Percentiles rank a stretch among this genome's conserved stretches.
Evolutionary conservation across 345 rosid genomes (phyloP).

Genomic region (Ceriops tagal): DNA sequence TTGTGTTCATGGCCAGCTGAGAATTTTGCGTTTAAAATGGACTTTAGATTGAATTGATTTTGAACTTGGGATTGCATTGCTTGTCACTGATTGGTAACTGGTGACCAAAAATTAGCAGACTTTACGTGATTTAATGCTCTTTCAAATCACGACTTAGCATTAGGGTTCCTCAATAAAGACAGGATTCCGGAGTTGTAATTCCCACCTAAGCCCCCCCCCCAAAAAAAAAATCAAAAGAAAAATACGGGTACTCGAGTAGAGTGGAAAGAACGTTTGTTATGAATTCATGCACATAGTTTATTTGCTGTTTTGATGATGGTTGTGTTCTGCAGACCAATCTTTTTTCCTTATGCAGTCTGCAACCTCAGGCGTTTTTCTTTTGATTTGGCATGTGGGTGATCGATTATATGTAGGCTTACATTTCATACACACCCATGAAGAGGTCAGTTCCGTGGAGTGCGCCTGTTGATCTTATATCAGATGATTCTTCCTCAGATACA

Average conservation of each 20-base stretch:
- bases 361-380: not conserved
- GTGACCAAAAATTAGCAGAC: not conserved
- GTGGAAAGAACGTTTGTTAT: not conserved
- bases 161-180: not conserved
- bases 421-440: conserved; percentile 36
- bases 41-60: not conserved
- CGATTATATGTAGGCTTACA: conserved; percentile 2
- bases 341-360: not conserved
- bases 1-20: not conserved
- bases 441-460: conserved; percentile 49
- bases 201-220: too few species aligned
- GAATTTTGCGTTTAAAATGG: not conserved
- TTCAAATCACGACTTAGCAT: not conserved
- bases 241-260: not conserved
- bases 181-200: not conserved
- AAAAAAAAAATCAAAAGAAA: not conserved
- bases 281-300: too few species aligned
- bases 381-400: conserved; percentile 10
- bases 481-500: conserved; percentile 49
- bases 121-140: not conserved
- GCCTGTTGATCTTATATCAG: conserved; percentile 51
- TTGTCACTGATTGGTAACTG: not conserved
- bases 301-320: too few species aligned
- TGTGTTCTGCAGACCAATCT: not conserved
- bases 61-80: not conserved